Evolutionary conservation across 2,329 filamentous ascomycete genomes (phyloP), one percentile per base, ranked within the genome.

Genomic region (Sordariomycetes sp.): DNA sequence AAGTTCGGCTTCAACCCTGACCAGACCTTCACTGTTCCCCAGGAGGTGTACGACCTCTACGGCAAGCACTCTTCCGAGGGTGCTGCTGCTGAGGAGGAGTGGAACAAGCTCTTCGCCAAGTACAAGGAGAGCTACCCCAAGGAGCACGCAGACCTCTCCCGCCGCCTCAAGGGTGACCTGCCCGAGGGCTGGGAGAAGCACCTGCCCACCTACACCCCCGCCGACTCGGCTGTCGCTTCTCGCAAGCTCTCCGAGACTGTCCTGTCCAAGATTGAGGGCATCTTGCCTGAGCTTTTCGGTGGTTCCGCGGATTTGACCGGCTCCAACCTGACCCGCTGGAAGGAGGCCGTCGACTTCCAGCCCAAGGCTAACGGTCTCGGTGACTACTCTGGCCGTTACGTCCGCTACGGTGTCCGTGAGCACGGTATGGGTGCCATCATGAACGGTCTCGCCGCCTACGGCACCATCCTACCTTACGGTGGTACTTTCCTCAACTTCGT

Each of bases 401-500:
- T 94, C 59, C 81, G 86, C 61, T 92, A 88, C 56, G 86, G 86
- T 75, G 85, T 94, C 51, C 83, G 86, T 62, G 86, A 93, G 72
- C 86, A 94, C 63, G 84, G 66, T 49, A 93, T 93, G 86, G 86
- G 83, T 55, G 84, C 84, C 53, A 86, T 93, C 64, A 83, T 93
- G 70, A 94, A 94, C 73, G 92, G 92, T 68, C 73, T 98, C 40
- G 79, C 87, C 45, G 92, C 88, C 43, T 98, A 96, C 65, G 92
- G 92, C 51, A 94, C 87, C 54, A 72, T 95, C 56, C 82, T 98
- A 57, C 92, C 92, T 49, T 94, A 88, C 49, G 79, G 79, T 47
- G 92, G 92, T 66, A 96, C 92, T 53, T 98, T 98, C 81, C 74
- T 98, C 50, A 98, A 96, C 82, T 98, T 98, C 64, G 87, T 96